Evolutionary conservation across 2,329 filamentous ascomycete genomes (phyloP).

Genomic region (Phyllosticta capitalensis): DNA sequence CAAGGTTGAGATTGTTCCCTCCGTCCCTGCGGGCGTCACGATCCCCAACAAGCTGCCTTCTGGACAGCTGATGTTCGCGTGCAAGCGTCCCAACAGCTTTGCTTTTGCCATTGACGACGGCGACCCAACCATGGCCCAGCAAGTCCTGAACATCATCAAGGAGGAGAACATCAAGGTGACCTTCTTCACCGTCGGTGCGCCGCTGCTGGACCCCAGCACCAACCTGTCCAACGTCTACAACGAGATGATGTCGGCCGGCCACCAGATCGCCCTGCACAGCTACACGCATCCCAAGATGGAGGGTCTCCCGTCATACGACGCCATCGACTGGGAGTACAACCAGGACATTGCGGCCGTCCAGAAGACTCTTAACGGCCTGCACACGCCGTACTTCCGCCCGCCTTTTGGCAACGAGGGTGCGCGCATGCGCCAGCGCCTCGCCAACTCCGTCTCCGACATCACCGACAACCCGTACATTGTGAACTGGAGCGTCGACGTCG

Average conservation of each 20-base stretch:
- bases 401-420: slow-evolving; percentile 61
- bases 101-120: slow-evolving; percentile 67
- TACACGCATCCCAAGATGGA: slow-evolving; percentile 62
- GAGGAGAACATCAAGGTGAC: slow-evolving; percentile 56
- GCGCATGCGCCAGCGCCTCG: slow-evolving; percentile 54
- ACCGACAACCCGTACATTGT: slow-evolving; percentile 49
- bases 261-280: slow-evolving; percentile 60
- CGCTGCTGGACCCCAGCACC: slow-evolving; percentile 48
- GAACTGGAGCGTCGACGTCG: slow-evolving; percentile 61
- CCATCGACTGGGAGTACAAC: slow-evolving; percentile 54
- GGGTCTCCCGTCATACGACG: slow-evolving; percentile 41
- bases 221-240: slow-evolving; percentile 56
- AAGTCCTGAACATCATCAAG: slow-evolving; percentile 52
- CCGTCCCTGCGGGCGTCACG: slow-evolving; percentile 41
- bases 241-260: slow-evolving; percentile 52
- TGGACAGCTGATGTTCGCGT: slow-evolving; percentile 52
- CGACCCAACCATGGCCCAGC: slow-evolving; percentile 47
- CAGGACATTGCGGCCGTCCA: slow-evolving; percentile 45
- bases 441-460: slow-evolving; percentile 27
- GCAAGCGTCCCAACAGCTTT: slow-evolving; percentile 59
- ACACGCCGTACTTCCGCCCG: slow-evolving; percentile 53
- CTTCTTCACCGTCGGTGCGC: slow-evolving; percentile 60
- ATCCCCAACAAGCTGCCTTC: slow-evolving; percentile 53
- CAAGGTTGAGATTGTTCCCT: slow-evolving; percentile 51
- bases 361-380: slow-evolving; percentile 25